phyloP scores from a whole-genome alignment of 305 asterid species.

The Ajuga reptans region DNA sequence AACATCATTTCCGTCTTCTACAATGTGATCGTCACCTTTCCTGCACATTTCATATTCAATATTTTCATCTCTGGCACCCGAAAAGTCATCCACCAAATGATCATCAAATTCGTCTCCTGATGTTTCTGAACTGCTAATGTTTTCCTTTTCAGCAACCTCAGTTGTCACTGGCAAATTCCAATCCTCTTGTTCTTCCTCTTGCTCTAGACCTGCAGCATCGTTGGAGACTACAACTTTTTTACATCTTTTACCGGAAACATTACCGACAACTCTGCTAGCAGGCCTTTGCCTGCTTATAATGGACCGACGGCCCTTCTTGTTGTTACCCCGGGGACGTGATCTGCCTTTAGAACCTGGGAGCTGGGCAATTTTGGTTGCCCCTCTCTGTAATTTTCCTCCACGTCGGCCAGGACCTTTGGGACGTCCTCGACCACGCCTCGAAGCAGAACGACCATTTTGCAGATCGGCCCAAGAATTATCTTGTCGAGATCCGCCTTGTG shows the following conservation, averaged over 20 bases:
- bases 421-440: slow-evolving; percentile 52
- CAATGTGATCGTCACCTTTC: slow-evolving; percentile 22
- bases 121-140: slow-evolving; percentile 46
- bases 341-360: slow-evolving; percentile 46
- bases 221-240: slow-evolving; percentile 11
- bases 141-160: slow-evolving; percentile 37
- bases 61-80: slow-evolving; percentile 17
- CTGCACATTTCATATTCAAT: slow-evolving; percentile 14
- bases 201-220: slow-evolving; percentile 22
- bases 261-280: slow-evolving; percentile 20
- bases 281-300: slow-evolving; percentile 38
- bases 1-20: slow-evolving; percentile 23
- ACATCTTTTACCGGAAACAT: slow-evolving; percentile 6
- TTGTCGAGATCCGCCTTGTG: slow-evolving; percentile 28
- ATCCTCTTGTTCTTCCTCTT: slow-evolving; percentile 31
- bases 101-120: slow-evolving; percentile 50
- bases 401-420: slow-evolving; percentile 45
- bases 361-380: slow-evolving; percentile 22
- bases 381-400: slow-evolving; percentile 42
- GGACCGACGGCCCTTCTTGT: slow-evolving; percentile 46
- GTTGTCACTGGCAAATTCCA: slow-evolving; percentile 35
- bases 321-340: slow-evolving; percentile 38
- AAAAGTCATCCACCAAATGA: slow-evolving; percentile 25
- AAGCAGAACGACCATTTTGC: slow-evolving; percentile 23
- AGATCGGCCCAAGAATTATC: slow-evolving; percentile 31